These are phyloP conservation scores for Vanrija pseudolonga DNA, from an alignment of 1,284 basidiomycete species.

Conservation along the genomic window DNA sequence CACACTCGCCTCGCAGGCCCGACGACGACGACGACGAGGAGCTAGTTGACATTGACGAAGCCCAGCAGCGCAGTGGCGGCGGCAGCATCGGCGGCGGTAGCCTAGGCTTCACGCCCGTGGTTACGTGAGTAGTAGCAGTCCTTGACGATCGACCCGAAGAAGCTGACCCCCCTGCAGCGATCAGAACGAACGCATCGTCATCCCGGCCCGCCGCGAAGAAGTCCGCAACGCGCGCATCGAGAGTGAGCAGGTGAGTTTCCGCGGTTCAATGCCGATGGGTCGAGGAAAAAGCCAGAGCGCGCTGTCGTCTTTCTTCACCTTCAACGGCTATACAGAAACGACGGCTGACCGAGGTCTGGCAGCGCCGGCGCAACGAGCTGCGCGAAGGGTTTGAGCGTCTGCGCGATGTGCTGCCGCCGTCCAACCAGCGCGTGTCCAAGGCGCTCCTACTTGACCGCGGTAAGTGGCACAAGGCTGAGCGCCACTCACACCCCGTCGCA, in stretches of 20 bases:
- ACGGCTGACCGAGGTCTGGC: conserved; percentile 73
- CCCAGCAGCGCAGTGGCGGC: not conserved
- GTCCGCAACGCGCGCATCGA: conserved; percentile 32
- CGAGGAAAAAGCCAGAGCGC: not conserved
- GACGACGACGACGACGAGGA: not conserved
- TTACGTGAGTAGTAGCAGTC: not conserved
- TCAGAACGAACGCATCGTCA: conserved; percentile 11
- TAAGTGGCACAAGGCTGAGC: conserved; percentile 50
- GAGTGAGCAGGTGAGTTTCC: conserved; percentile 38
- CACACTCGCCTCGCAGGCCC: too few relatives aligned
- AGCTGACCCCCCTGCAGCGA: conserved; percentile 1
- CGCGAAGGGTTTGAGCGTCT: conserved; percentile 78
- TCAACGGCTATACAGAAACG: not conserved
- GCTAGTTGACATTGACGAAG: not conserved
- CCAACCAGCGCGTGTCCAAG: conserved; percentile 84
- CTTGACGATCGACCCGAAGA: too few relatives aligned
- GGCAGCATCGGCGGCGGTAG: not conserved
- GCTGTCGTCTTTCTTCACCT: not conserved
- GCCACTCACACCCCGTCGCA: not conserved
- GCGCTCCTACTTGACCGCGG: conserved; percentile 78
- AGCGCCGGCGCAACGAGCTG: conserved; percentile 79
- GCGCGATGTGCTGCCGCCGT: conserved; percentile 75
- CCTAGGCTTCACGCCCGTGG: conserved; percentile 4
- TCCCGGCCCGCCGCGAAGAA: conserved; percentile 21
- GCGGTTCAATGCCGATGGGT: too few relatives aligned